phyloP scores from a whole-genome alignment of 352 stramenopile genomes.

The Globisporangium yorkense region DNA sequence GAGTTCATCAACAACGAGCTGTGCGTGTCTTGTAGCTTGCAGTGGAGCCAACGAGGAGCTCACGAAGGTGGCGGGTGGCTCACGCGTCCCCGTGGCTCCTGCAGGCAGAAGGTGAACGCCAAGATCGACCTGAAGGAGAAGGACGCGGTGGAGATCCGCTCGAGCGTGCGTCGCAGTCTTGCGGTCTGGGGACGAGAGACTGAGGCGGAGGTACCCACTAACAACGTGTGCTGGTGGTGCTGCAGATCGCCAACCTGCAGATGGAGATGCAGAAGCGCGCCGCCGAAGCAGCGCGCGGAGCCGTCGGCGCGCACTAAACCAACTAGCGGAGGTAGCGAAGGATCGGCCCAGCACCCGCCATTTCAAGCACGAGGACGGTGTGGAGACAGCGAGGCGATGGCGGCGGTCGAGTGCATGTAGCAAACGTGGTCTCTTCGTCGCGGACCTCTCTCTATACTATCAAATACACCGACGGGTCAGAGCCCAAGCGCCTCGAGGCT shows the following conservation, averaged over 20 bases:
- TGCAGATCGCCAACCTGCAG: slow-evolving; percentile 84
- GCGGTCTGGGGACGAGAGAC: not conserved
- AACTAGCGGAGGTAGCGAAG: no score
- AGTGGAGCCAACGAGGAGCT: not conserved
- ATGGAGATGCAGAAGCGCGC: slow-evolving; percentile 88
- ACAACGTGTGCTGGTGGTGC: not conserved
- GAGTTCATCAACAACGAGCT: slow-evolving; percentile 96
- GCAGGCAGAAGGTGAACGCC: slow-evolving; percentile 79
- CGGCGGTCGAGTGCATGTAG: not conserved
- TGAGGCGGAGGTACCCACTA: no score
- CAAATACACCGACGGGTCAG: not conserved
- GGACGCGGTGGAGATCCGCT: slow-evolving; percentile 83
- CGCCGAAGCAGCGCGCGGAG: slow-evolving; percentile 64
- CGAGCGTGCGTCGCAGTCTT: slow-evolving; percentile 40
- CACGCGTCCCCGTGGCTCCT: not conserved
- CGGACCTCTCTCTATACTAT: slow-evolving; percentile 5
- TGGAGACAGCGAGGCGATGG: no score
- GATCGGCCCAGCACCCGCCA: no score
- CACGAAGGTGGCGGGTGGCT: not conserved
- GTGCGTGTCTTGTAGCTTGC: slow-evolving; percentile 22
- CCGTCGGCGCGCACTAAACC: slow-evolving; percentile 23
- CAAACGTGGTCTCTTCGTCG: not conserved
- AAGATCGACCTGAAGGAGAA: slow-evolving; percentile 90
- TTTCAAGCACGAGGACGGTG: not conserved
- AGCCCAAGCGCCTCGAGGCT: slow-evolving; percentile 26